phyloP scores from a whole-genome alignment of 257 asterid species.

The Cordia subcordata region DNA sequence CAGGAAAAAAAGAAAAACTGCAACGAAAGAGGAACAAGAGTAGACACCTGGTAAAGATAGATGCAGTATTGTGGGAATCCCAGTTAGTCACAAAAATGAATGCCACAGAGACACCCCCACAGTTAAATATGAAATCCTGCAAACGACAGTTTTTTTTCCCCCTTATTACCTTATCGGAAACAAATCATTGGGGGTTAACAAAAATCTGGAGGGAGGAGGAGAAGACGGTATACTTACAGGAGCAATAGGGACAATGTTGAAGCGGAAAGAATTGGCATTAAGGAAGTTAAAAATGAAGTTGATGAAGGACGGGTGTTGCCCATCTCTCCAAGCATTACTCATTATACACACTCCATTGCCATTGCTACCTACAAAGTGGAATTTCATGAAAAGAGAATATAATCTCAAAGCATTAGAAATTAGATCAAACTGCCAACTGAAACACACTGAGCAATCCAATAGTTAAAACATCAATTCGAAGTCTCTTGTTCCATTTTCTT shows the following conservation, averaged over 20 bases:
- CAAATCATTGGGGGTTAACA: not conserved
- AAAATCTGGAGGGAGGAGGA: not conserved
- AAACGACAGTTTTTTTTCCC: conserved; percentile 18
- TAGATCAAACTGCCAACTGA: too few species aligned
- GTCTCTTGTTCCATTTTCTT: too few species aligned
- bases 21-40: not conserved
- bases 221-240: conserved; percentile 45
- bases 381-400: too few species aligned
- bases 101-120: conserved; percentile 86
- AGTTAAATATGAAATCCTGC: conserved; percentile 95
- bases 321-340: conserved; percentile 75
- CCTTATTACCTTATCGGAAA: too few species aligned
- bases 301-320: conserved; percentile 79
- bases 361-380: conserved; percentile 40
- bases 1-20: not conserved
- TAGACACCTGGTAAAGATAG: conserved; percentile 57
- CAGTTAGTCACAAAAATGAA: conserved; percentile 69
- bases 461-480: too few species aligned
- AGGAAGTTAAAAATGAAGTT: conserved; percentile 75
- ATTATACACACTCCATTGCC: conserved; percentile 89
- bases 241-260: conserved; percentile 62
- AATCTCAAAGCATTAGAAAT: too few species aligned
- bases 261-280: conserved; percentile 55
- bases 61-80: conserved; percentile 33
- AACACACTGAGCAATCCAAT: too few species aligned